Evolutionary conservation across 495 filamentous ascomycete genomes (phyloP).

Genomic region (Annulohypoxylon stygium): DNA sequence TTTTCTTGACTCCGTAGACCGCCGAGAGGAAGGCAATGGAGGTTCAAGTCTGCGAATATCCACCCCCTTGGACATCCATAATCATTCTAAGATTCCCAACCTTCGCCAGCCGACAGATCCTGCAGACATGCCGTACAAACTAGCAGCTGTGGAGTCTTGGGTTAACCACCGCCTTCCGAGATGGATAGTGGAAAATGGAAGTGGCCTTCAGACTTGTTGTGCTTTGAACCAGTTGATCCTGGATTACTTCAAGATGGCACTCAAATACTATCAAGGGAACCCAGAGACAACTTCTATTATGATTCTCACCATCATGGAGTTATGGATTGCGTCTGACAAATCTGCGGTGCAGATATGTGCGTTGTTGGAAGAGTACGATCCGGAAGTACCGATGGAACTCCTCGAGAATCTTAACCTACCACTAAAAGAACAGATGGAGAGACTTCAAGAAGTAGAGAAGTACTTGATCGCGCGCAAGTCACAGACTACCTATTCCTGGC

Average conservation of each 20-base stretch:
- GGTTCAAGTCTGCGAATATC: neutral
- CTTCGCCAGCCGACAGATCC: neutral
- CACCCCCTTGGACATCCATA: conserved; percentile 2
- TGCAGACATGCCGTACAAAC: neutral
- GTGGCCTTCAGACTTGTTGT: conserved; percentile 3
- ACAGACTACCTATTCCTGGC: conserved; percentile 30
- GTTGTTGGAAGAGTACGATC: conserved; percentile 65
- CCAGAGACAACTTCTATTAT: conserved; percentile 70
- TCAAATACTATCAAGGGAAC: conserved; percentile 53
- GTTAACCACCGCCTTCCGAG: conserved; percentile 19
- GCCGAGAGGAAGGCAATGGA: neutral
- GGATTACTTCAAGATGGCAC: conserved; percentile 45
- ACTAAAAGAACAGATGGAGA: conserved; percentile 61
- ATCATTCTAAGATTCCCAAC: neutral
- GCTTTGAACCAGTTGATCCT: conserved; percentile 37
- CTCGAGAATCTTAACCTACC: conserved; percentile 66
- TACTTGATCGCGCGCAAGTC: conserved; percentile 59
- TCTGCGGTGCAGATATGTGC: conserved; percentile 55
- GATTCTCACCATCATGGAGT: conserved; percentile 70
- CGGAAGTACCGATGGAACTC: conserved; percentile 58
- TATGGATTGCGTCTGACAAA: conserved; percentile 74
- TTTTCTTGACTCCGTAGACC: conserved; percentile 11
- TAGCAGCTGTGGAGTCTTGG: conserved; percentile 40
- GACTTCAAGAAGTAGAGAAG: conserved; percentile 62
- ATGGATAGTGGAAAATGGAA: conserved; percentile 9